Base-by-base conservation (phyloP, 345 rosid genomes). In the Citrus hindsii region DNA sequence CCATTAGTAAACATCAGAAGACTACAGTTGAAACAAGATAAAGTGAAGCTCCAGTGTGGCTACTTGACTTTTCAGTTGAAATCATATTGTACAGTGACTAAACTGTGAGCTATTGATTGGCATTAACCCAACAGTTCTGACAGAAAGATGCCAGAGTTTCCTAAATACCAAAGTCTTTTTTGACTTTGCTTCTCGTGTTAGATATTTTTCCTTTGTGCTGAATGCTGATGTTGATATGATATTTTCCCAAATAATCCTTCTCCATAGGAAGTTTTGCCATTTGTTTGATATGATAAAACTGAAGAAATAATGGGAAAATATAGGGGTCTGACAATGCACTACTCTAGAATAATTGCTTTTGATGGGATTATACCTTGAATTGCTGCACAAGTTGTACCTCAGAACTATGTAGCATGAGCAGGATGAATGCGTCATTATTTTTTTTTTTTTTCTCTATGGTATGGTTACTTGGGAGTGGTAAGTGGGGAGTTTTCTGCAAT, bases 161-260 rank as follows among this genome's bases (percentile, higher is more conserved):
- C 46, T 62, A 35, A 48, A 61, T 46, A 73, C 51, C 27, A 46
- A 78, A 78, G 30, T 24, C 3, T 73, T 53, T 74, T 61, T 78
- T 25, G 18, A 67, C 33, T 51, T 67, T 40, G 51, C 72, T 75
- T 76, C 56, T 67, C 28, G 21, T 14, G 21, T 30, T 53, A 40
- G 76, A 58, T 79, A 35, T 55, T 75, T 75, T 75, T 73, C 70
- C 66, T 75, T 69, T 64, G 46, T 62, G 79, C 82, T 53, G 80
- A 66, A 12, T 46, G 51, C 18, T 46, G 51, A 46, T 27, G 18
- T 64, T 69, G 64, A n/a, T n/a, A n/a, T n/a, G n/a, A n/a, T n/a
- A n/a, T n/a, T n/a, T n/a, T n/a, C n/a, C n/a, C n/a, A n/a, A n/a
- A n/a, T n/a, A n/a, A n/a, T n/a, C n/a, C n/a, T n/a, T n/a, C 40